Percentiles rank a stretch among this genome's conserved stretches.
Evolutionary conservation across 192 early-diverging fungal species (phyloP).

Genomic region (Backusella luteola): DNA sequence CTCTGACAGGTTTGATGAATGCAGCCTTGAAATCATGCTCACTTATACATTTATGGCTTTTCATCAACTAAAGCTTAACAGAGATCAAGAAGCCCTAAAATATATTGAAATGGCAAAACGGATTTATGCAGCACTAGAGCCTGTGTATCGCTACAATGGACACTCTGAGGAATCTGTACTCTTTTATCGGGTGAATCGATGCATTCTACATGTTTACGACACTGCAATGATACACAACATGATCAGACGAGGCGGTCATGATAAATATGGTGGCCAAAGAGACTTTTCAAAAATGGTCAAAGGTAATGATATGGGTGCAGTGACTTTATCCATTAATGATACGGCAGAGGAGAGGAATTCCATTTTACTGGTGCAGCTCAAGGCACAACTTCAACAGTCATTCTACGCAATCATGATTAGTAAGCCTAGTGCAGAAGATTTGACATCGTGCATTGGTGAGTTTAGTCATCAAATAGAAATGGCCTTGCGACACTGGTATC

Average conservation of each 20-base stretch:
- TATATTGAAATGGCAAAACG: background rate
- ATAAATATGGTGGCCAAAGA: background rate
- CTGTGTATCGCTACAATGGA: background rate
- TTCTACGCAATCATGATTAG: background rate
- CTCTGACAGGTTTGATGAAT: background rate
- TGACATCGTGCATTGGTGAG: background rate
- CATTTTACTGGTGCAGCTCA: background rate
- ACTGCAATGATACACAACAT: background rate
- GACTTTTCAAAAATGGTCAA: background rate
- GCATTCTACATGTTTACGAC: background rate
- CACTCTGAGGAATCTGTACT: background rate
- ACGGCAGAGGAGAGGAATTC: background rate
- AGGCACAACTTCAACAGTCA: background rate
- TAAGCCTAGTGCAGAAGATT: background rate
- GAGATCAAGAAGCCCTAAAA: background rate
- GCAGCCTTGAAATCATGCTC: background rate
- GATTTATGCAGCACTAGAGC: background rate
- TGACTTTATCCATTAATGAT: background rate
- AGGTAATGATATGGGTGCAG: background rate
- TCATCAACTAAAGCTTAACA: background rate
- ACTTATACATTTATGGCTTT: background rate
- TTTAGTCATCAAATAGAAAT: conserved; percentile 2
- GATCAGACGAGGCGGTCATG: background rate
- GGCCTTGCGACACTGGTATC: background rate
- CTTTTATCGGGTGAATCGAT: background rate